These are phyloP conservation scores for Lentinula raphanica DNA, from an alignment of 768 basidiomycete genomes.

Conservation along the genomic window DNA sequence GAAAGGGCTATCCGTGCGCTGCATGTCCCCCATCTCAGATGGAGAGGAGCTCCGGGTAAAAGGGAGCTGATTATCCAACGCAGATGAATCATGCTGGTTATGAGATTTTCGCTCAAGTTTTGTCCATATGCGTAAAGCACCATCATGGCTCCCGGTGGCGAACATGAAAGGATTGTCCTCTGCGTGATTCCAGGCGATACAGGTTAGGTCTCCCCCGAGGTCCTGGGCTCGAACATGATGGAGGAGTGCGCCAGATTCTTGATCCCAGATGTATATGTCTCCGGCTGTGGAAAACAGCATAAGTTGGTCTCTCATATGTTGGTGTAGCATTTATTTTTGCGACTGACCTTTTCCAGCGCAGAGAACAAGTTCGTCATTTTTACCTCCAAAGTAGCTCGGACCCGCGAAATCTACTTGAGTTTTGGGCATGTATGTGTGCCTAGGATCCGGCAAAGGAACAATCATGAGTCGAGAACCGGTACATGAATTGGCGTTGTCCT, in stretches of 20 bases:
- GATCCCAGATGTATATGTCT: slow-evolving; percentile 84
- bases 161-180: slow-evolving; percentile 65
- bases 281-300: slow-evolving; percentile 42
- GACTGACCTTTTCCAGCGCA: slow-evolving; percentile 70
- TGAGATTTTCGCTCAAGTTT: slow-evolving; percentile 19
- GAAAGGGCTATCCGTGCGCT: slow-evolving; percentile 10
- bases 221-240: slow-evolving; percentile 64
- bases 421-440: slow-evolving; percentile 75
- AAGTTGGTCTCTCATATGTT: not conserved
- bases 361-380: slow-evolving; percentile 71
- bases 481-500: too few species aligned
- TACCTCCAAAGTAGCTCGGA: slow-evolving; percentile 78
- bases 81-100: not conserved
- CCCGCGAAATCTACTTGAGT: slow-evolving; percentile 68
- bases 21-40: slow-evolving; percentile 4
- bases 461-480: too few species aligned
- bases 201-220: slow-evolving; percentile 67
- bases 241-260: slow-evolving; percentile 67
- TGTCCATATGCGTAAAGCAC: slow-evolving; percentile 71
- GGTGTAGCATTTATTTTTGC: not conserved
- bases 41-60: slow-evolving; percentile 8
- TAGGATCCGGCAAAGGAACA: too few species aligned
- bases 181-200: slow-evolving; percentile 74
- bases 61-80: not conserved
- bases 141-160: slow-evolving; percentile 75